Evolutionary conservation across 257 asterid genomes (phyloP).

Genomic region (Anisodus tanguticus): DNA sequence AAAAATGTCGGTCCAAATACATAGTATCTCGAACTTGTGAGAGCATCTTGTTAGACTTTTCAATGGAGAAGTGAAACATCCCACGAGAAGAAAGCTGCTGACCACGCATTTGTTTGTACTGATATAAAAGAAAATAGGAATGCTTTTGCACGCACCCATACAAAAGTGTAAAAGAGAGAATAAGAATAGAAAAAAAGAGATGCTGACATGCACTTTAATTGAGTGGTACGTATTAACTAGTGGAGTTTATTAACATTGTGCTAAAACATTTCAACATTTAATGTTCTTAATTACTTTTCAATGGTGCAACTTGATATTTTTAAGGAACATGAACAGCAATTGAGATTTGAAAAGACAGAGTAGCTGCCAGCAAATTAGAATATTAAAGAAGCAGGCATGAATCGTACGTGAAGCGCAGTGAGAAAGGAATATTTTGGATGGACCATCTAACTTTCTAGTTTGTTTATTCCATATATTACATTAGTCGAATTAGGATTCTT

Average conservation of each 20-base stretch:
- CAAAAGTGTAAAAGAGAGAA: neutral
- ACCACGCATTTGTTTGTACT: neutral
- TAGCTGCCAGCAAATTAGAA: neutral
- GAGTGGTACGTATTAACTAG: neutral
- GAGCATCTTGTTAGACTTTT: neutral
- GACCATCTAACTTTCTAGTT: neutral
- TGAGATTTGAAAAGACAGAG: neutral
- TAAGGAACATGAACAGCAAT: neutral
- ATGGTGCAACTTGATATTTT: neutral
- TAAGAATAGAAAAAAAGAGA: neutral
- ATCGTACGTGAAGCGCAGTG: neutral
- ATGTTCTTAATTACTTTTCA: too few species aligned
- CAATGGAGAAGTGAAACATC: neutral
- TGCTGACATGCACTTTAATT: neutral
- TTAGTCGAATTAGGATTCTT: neutral
- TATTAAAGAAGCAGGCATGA: neutral
- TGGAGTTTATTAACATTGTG: too few species aligned
- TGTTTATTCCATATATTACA: neutral
- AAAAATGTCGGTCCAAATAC: too few species aligned
- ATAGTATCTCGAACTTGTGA: neutral
- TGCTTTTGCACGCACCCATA: neutral
- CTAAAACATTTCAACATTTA: too few species aligned
- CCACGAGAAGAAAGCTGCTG: constrained; percentile 8
- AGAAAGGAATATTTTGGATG: constrained; percentile 16
- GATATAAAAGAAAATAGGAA: neutral